Evolutionary conservation across 495 filamentous ascomycete species (phyloP), one percentile per base, ranked within the genome.

Genomic region (Penicillium nucicola): DNA sequence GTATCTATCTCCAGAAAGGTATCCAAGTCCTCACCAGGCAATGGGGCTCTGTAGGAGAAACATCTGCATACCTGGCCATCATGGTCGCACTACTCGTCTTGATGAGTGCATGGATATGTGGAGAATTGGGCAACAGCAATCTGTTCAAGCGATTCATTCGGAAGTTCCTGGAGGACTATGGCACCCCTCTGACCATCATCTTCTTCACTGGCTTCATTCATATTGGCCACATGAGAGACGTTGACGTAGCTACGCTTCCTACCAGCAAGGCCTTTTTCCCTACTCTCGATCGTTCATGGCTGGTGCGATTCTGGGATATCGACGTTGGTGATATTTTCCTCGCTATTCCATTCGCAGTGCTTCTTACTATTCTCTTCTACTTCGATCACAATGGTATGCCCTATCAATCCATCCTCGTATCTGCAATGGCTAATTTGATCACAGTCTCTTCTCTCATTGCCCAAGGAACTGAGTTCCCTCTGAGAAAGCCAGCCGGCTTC

Each of bases 141-240:
- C 71, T 93, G 13, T 92, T 93, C 65, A 78, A 79, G 19, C 79
- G 88, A 56, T 80, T 78, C 28, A 70, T 91, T 13, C 80, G 89
- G 14, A 84, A 89, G 31, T 91, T 92, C 57, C 70, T 91, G 28
- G 88, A 90, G 64, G 89, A 92, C 65, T 92, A 92, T 62, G 88
- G 88, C 33, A 90, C 86, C 0, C 87, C 88, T 0, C 74, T 96
- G 50, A 89, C 88, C 1, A 82, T 93, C 28, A 71, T 95, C 23
- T 95, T 95, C 68, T 95, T 93, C 63, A 90, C 89, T 6, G 90
- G 89, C 5, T 96, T 92, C 56, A 84, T 90, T 4, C 89, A 91
- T 61, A 79, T 93, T 48, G 90, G 90, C 17, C 84, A 85, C 54
- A 90, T 95, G 87, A 65, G 63, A 25, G 68, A 77, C 22, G 75